Base-by-base conservation (phyloP, 2,329 filamentous ascomycete species). In the Fusarium sp. region DNA sequence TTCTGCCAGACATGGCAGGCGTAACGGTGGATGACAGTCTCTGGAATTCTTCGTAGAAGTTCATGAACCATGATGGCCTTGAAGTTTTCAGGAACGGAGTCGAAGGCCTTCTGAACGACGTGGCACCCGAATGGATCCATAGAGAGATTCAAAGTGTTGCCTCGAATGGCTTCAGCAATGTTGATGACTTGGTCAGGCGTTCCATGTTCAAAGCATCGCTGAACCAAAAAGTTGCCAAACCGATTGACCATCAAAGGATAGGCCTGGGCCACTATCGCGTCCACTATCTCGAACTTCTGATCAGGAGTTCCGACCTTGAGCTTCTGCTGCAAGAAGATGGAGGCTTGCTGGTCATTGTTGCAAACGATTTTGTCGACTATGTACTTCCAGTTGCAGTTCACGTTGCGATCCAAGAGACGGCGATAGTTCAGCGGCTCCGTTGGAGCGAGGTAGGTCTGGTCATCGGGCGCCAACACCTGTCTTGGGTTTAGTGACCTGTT, bases 1-100 rank as follows among this genome's bases (percentile, higher is more conserved):
- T 99, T 99, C 83, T 99, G 96, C 96, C 96, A 99, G 66, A 99
- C 96, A 79, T 99, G 96, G 76, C 96, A 99, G 60, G 96, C 96
- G 80, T 99, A 99, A 71, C 96, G 92, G 80, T 99, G 96, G 76
- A 99, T 96, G 68, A 99, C 94, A 4, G 96, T 99, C 80, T 99
- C 95, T 0, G 95, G 96, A 68, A 99, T 99, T 55, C 94, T 91
- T 64, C 94, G 93, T 58, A 99, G 88, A 25, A 99, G 86, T 77
- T 99, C 96, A 76, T 97, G 93, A n/a, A 99, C 96, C 94, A 99
- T 98, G 76, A 96, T 91, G 14, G 94, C 93, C 81, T 99, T 99
- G 85, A 97, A 97, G 72, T 97, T 92, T 78, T 99, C 96, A 0
- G 96, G 93, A 27, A 99, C 96, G 54, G 92, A 96, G 78, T 99